Conservation (phyloP, 768 basidiomycete genomes). For the Russula emetica region DNA sequence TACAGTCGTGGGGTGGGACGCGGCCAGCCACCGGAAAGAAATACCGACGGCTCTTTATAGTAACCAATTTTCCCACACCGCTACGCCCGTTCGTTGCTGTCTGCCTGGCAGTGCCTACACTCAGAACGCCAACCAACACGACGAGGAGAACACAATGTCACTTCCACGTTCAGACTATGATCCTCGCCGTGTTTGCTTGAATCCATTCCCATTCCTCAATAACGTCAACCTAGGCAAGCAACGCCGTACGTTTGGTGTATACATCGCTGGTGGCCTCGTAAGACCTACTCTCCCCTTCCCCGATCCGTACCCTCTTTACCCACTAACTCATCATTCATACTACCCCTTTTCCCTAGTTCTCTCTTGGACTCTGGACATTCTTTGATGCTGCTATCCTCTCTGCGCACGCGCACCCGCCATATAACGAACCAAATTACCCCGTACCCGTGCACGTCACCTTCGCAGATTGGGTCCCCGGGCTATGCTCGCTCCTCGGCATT, state of each 20-base stretch:
- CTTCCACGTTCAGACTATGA: slow-evolving; percentile 74
- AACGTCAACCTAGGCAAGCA: slow-evolving; percentile 69
- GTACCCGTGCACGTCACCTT: slow-evolving; percentile 81
- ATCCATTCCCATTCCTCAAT: slow-evolving; percentile 60
- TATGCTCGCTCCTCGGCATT: slow-evolving; percentile 90
- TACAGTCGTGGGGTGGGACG: no score
- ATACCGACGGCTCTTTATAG: not conserved
- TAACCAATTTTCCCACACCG: slow-evolving; percentile 6
- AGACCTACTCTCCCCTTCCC: slow-evolving; percentile 35
- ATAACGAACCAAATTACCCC: slow-evolving; percentile 62
- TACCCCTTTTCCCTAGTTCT: slow-evolving; percentile 60
- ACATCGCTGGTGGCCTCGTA: slow-evolving; percentile 88
- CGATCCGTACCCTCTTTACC: slow-evolving; percentile 5
- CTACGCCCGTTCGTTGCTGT: not conserved
- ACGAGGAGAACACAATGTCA: slow-evolving; percentile 42
- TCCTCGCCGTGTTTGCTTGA: slow-evolving; percentile 81
- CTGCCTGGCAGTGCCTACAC: no score
- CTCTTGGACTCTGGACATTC: slow-evolving; percentile 92
- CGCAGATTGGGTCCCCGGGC: slow-evolving; percentile 96
- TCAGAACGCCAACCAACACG: not conserved
- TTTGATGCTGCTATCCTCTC: slow-evolving; percentile 90
- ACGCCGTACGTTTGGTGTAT: slow-evolving; percentile 80
- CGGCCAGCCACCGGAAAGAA: no score
- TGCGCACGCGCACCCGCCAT: slow-evolving; percentile 74
- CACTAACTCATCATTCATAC: not conserved